A percentile compares a stretch with the other conserved stretches of the same genome.
Conservation (phyloP, 768 basidiomycete genomes). For the Calocybe cyanea region DNA sequence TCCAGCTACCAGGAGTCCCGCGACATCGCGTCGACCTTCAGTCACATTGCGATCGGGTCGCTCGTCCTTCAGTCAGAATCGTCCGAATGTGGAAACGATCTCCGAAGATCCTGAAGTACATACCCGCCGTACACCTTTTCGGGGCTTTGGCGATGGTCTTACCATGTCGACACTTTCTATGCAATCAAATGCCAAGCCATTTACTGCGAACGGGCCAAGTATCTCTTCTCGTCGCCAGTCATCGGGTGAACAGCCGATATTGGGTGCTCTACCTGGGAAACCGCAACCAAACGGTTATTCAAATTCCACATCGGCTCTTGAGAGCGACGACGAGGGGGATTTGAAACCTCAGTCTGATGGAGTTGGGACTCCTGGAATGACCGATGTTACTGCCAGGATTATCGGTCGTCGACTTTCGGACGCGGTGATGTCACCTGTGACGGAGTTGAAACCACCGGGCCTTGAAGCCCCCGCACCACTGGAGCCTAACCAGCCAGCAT, state of each 20-base stretch:
- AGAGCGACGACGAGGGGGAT: constrained; percentile 29
- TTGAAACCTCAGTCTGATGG: neutral
- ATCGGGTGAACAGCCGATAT: constrained; percentile 9
- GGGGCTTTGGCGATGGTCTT: constrained; percentile 29
- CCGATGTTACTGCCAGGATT: constrained; percentile 23
- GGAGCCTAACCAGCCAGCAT: neutral
- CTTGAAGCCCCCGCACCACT: constrained; percentile 5
- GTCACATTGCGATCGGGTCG: constrained; percentile 10
- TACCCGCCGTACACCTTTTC: constrained; percentile 29
- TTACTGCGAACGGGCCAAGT: constrained; percentile 5
- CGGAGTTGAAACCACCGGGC: constrained; percentile 9
- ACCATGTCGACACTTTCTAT: constrained; percentile 34
- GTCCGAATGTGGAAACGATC: constrained; percentile 19
- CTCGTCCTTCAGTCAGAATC: constrained; percentile 22
- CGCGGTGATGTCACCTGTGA: constrained; percentile 30
- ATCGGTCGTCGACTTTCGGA: constrained; percentile 41
- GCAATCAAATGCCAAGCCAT: constrained; percentile 19
- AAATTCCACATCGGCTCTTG: constrained; percentile 52
- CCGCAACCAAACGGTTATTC: constrained; percentile 22
- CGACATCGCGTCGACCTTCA: constrained; percentile 21
- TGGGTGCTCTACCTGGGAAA: constrained; percentile 14
- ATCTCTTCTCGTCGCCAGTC: constrained; percentile 13
- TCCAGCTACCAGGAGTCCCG: constrained; percentile 47
- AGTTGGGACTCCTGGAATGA: constrained; percentile 10
- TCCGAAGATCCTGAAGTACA: constrained; percentile 16